These are phyloP conservation scores for Crucibulum laeve DNA, from an alignment of 768 basidiomycete species.

Conservation along the genomic window DNA sequence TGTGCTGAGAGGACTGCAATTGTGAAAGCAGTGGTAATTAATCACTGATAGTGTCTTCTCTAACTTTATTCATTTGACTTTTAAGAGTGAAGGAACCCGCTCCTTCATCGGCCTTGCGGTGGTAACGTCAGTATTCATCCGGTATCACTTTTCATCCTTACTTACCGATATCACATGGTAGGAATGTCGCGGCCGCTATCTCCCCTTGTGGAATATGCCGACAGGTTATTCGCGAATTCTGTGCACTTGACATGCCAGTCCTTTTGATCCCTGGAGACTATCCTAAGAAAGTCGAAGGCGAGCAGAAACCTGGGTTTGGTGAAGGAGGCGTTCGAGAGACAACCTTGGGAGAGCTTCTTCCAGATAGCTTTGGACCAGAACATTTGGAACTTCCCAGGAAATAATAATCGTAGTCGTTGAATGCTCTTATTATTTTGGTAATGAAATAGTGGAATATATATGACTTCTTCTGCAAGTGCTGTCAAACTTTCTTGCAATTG, in stretches of 20 bases:
- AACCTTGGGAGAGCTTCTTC: slow-evolving; percentile 71
- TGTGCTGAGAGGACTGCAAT: slow-evolving; percentile 95
- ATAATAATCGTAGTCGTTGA: slow-evolving; percentile 5
- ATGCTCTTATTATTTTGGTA: background rate
- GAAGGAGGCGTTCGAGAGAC: slow-evolving; percentile 57
- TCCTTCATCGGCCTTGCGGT: slow-evolving; percentile 76
- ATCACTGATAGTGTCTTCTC: background rate
- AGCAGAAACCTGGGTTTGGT: slow-evolving; percentile 30
- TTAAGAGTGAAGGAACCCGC: slow-evolving; percentile 73
- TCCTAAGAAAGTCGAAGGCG: slow-evolving; percentile 30
- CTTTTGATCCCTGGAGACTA: slow-evolving; percentile 68
- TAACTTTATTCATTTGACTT: background rate
- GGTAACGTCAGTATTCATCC: slow-evolving; percentile 53
- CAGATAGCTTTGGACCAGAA: slow-evolving; percentile 87
- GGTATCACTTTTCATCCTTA: background rate
- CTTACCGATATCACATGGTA: slow-evolving; percentile 19
- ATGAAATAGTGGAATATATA: background rate
- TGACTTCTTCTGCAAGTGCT: too few species aligned
- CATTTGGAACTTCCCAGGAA: slow-evolving; percentile 53
- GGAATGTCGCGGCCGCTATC: slow-evolving; percentile 61
- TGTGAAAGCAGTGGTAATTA: slow-evolving; percentile 86
- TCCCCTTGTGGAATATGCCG: slow-evolving; percentile 95
- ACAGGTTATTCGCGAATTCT: slow-evolving; percentile 88
- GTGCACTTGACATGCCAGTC: slow-evolving; percentile 66
- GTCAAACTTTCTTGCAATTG: too few species aligned